A percentile compares a stretch with the other conserved stretches of the same genome.
These are phyloP conservation scores for Strobilomyces dryophilus DNA, from an alignment of 768 basidiomycete genomes.

Conservation along the genomic window DNA sequence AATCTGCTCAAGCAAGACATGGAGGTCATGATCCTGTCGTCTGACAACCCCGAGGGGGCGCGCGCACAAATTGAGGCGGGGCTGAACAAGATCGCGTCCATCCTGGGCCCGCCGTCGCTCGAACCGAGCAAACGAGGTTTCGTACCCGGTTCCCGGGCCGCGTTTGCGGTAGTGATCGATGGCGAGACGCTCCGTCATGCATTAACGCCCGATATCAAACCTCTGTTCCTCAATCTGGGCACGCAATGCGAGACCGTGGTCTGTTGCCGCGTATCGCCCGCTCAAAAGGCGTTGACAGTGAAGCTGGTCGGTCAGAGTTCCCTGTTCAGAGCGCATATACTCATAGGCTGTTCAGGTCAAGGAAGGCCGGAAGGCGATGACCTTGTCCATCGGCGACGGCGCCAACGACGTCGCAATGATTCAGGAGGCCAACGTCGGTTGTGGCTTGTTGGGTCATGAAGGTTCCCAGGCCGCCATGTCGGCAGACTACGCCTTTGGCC, in stretches of 20 bases:
- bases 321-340: neutral
- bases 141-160: slow-evolving; percentile 56
- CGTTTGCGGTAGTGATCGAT: slow-evolving; percentile 95
- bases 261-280: slow-evolving; percentile 95
- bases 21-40: slow-evolving; percentile 97
- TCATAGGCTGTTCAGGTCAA: slow-evolving; percentile 60
- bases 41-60: slow-evolving; percentile 69
- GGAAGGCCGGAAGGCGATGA: slow-evolving; percentile 94
- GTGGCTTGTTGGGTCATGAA: slow-evolving; percentile 89
- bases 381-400: slow-evolving; percentile 92
- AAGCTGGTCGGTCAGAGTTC: slow-evolving; percentile 58
- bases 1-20: slow-evolving; percentile 91
- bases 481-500: slow-evolving; percentile 96
- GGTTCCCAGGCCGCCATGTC: slow-evolving; percentile 99
- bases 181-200: slow-evolving; percentile 89
- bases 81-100: slow-evolving; percentile 89
- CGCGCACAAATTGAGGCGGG: slow-evolving; percentile 88
- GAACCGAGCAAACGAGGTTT: slow-evolving; percentile 63
- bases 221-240: slow-evolving; percentile 84
- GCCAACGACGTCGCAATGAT: slow-evolving; percentile 99
- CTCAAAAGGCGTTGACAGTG: slow-evolving; percentile 97
- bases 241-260: slow-evolving; percentile 98
- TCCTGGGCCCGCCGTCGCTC: slow-evolving; percentile 70
- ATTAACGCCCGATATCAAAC: slow-evolving; percentile 70
- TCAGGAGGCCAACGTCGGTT: slow-evolving; percentile 97